phyloP scores from a whole-genome alignment of 768 basidiomycete species.

The Gyrodon lividus region DNA sequence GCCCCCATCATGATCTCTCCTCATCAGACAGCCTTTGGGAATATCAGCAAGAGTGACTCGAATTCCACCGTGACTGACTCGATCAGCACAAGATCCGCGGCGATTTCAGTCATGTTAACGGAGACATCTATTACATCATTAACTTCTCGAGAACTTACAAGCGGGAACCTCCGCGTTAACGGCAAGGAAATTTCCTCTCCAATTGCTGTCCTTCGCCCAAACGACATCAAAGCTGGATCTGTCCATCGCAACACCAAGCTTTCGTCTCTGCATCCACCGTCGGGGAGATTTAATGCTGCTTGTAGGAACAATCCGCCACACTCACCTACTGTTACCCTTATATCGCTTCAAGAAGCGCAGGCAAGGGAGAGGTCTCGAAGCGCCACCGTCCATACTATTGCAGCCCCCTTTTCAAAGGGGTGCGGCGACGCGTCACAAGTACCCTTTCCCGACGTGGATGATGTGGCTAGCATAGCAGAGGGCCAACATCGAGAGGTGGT shows the following conservation, averaged over 20 bases:
- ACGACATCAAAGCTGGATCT: conserved; percentile 24
- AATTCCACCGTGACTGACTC: conserved; percentile 50
- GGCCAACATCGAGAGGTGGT: conserved; percentile 26
- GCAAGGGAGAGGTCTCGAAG: conserved; percentile 61
- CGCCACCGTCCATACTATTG: conserved; percentile 37
- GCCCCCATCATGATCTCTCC: conserved; percentile 27
- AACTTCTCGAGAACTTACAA: conserved; percentile 17
- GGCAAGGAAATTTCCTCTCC: conserved; percentile 60
- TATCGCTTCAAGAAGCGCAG: conserved; percentile 77
- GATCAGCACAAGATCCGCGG: conserved; percentile 36
- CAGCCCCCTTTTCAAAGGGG: conserved; percentile 25
- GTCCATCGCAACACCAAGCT: conserved; percentile 30
- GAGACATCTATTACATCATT: conserved; percentile 33
- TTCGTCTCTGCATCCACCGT: conserved; percentile 33
- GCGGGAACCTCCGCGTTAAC: conserved; percentile 31
- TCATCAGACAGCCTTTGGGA: conserved; percentile 29
- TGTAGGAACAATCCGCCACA: conserved; percentile 50
- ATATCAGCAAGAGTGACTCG: conserved; percentile 49
- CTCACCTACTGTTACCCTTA: conserved; percentile 60
- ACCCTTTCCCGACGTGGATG: conserved; percentile 36
- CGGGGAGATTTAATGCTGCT: conserved; percentile 33
- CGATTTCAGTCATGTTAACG: conserved; percentile 34
- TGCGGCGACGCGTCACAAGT: conserved; percentile 26
- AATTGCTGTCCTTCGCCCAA: conserved; percentile 38
- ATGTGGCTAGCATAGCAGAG: conserved; percentile 21